Conservation (phyloP, 1,139 yeast genomes). For the Saccharomyces hybrid region DNA sequence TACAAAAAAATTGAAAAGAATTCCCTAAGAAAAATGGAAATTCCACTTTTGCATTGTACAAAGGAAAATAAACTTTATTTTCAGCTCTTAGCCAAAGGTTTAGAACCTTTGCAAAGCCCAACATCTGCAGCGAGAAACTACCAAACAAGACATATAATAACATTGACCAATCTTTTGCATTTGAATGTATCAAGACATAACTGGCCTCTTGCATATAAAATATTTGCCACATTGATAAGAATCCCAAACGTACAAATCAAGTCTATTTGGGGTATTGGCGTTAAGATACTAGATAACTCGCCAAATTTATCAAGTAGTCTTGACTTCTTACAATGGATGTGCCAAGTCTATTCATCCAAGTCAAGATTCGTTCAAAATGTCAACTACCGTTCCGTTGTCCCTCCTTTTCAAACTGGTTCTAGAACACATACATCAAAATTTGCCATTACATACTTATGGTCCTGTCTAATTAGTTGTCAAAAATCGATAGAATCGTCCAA, state of each 20-base stretch:
- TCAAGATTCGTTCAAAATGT: slow-evolving; percentile 18
- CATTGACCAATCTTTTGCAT: slow-evolving; percentile 32
- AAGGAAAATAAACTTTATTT: slow-evolving; percentile 16
- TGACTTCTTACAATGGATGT: slow-evolving; percentile 31
- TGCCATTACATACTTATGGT: slow-evolving; percentile 34
- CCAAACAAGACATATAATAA: slow-evolving; percentile 23
- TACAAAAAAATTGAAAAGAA: slow-evolving; percentile 14
- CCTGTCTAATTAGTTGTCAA: slow-evolving; percentile 16
- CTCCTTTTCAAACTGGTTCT: slow-evolving; percentile 35
- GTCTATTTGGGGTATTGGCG: slow-evolving; percentile 54
- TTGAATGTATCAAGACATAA: slow-evolving; percentile 38
- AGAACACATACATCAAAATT: slow-evolving; percentile 33
- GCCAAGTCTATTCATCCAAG: slow-evolving; percentile 23
- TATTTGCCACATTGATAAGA: slow-evolving; percentile 44
- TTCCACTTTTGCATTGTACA: slow-evolving; percentile 17
- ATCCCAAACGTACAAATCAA: slow-evolving; percentile 45
- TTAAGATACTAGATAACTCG: slow-evolving; percentile 35
- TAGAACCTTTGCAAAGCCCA: slow-evolving; percentile 11
- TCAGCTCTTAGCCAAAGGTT: slow-evolving; percentile 22
- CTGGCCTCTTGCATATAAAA: slow-evolving; percentile 49
- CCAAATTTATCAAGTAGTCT: slow-evolving; percentile 12
- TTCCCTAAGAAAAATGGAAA: slow-evolving; percentile 13
- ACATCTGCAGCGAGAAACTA: slow-evolving; percentile 11
- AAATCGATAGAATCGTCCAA: slow-evolving; percentile 6
- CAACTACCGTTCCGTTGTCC: slow-evolving; percentile 21